Base-by-base conservation (phyloP, 345 rosid species). In the Aethionema arabicum region DNA sequence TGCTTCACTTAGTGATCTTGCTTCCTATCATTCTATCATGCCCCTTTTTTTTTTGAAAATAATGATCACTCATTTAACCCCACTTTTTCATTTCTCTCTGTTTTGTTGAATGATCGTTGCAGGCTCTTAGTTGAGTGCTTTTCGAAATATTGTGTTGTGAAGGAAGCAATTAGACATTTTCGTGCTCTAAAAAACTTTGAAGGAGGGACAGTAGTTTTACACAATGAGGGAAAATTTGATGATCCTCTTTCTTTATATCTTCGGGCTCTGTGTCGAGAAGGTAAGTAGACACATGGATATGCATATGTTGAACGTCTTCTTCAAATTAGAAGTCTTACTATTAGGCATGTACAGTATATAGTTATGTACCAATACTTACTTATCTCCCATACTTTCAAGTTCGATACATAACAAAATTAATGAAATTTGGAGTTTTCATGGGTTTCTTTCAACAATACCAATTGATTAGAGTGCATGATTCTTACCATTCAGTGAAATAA, bases 171-270 rank as follows among this genome's bases (percentile, higher is more conserved):
- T 77, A 85, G 98, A 38, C 96, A 92, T 83, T 92, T 89, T 40
- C 93, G 93, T 70, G 98, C 84, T 52, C 88, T 92, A 29, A 77
- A 65, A 76, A 82, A 80, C 39, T 78, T 78, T 80, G 95, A 87
- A 69, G 98, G 96, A 56, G 98, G 98, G 30, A 89, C 82, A 32
- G 67, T 49, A 75, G 56, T 81, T 64, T 76, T 92, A 63, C 86
- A 92, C 54, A 66, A 68, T 56, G 86, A 76, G 50, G 98, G 98
- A 73, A 87, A 89, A 5, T 79, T 77, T 72, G 96, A 82, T 47
- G 98, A 92, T 81, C 98, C 98, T 42, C 87, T 92, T 65, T 89
- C 98, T 66, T 79, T 92, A 72, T 89, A 92, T 78, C 87, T 92
- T 48, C 85, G 98, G 72, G 96, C 96, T 42, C 76, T 92, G 78